Evolutionary conservation across 495 filamentous ascomycete species (phyloP), one percentile per base, ranked within the genome.

Genomic region (Aspergillus sparsus): DNA sequence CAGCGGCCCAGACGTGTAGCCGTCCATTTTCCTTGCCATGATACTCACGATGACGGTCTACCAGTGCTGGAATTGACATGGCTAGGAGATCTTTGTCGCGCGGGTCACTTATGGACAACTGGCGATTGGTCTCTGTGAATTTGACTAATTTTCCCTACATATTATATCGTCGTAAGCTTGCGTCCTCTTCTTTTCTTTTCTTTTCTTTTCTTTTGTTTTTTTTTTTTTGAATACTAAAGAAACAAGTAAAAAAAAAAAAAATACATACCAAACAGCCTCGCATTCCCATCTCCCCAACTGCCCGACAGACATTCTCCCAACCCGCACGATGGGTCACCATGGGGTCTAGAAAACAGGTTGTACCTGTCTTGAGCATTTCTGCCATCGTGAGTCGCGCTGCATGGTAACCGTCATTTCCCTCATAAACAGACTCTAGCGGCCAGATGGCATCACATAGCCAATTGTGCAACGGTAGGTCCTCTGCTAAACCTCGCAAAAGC

Each of bases 281-380:
- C 8, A 80, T 76, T 3, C 77, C 75, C 66, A 71, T 77, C 47
- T 78, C 73, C 11, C 68, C 68, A 2, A 75, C 72, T 6, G 72
- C 74, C 2, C 61, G 50, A 55, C 73, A 75, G 2, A 80, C 62
- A 16, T 66, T 66, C 57, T 77, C 74, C 55, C 74, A 73, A 0
- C 74, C 77, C 6, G 72, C 73, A 27, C 72, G 62, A 58, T 75
- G 64, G 12, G 75, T 73, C 57, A 80, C 63, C 77, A 80, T 80
- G 7, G 72, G 71, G 44, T 80, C 77, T 5, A 80, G 67, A 41
- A 80, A 80, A 49, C 74, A 78, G 10, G 77, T 80, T 21, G 77
- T 80, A 10, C 77, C 77, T 0, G 71, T 75, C 60, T 74, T 72
- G 9, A 80, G 62, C 77, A 80, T 78, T 62, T 80, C 76, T 0